Evolutionary conservation across 495 filamentous ascomycete genomes (phyloP), one percentile per base, ranked within the genome.

Genomic region (Trichocladium uniseriatum): DNA sequence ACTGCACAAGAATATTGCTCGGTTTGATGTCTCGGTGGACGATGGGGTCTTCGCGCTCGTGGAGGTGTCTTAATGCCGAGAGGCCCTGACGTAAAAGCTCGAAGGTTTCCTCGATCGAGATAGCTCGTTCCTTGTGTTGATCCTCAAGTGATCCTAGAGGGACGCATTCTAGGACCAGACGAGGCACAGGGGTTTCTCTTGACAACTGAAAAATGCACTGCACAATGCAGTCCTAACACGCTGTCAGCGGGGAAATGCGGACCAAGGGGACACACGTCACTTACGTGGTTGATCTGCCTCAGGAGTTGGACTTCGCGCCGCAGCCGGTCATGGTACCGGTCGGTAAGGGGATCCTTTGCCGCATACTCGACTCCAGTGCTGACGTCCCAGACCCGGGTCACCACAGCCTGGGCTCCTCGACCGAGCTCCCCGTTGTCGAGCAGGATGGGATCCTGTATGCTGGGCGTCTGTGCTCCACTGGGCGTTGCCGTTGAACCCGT

Each of bases 21-120:
- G 37, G 37, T 32, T 49, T 49, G 45, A 49, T 49, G 37, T 49
- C 45, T 7, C 45, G 36, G 20, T 49, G 45, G 13, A 18, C 34
- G 34, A 49, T 49, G 15, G 45, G 45, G 27, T 5, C 2, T 11
- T 29, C 22, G 35, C 34, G 35, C 21, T 31, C 45, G n/a, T 49
- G 36, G 22, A 49, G 45, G 19, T 40, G 41, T 5, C 5, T 20
- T n/a, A 49, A n/a, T n/a, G 36, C 45, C 24, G 45, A 49, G 9
- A 39, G 32, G 19, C 18, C 7, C 22, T 48, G 45, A 2, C 16
- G 18, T 1, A 27, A 8, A 27, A 27, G 4, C 8, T 27, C 24
- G 8, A 27, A 47, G 44, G 44, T 27, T 8, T 27, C 24, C 24
- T 8, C 24, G 24, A 27, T 3, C 24, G 24, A 27, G 24, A 27